Evolutionary conservation across 805 yeast species (phyloP), one percentile per base, ranked within the genome.

Genomic region (Candida tallmaniae): DNA sequence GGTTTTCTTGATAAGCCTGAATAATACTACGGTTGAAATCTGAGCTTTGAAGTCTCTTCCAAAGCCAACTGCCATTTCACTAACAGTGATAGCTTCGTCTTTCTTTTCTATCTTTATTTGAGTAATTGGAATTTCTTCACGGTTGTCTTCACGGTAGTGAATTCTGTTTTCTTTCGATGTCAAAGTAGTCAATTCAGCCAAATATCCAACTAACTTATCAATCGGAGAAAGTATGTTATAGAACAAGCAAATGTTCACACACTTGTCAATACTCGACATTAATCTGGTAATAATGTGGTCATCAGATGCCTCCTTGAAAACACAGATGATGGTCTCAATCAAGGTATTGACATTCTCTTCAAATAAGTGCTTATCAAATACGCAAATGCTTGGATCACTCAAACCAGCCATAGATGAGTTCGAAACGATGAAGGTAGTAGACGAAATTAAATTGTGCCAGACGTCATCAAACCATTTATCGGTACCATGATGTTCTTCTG

Each of bases 401-500:
- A 42, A 14, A 4, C 24, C 27, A 31, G 40, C 33, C 11, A 34
- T 19, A 10, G 26, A 21, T 11, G 31, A 30, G n/a, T 28, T 27
- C 5, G 31, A 22, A 2, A 28, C 19, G 20, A 42, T 45, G 6
- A 39, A 45, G 23, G 46, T 65, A 11, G 22, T 14, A 18, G 74
- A 70, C 1, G 74, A 68, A 27, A 84, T 73, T 40, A 83, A 55
- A 39, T 81, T 78, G 45, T 80, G 80, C 95, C 95, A 84, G 20
- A 65, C 69, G 50, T 84, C 90, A 52, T 89, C 97, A 58, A 89
- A 90, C 80, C 95, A 83, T 52, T 83, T 87, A 14, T 87, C 84
- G 8, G 88, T 85, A 11, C 90, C 93, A 53, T 87, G 94, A 48
- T 90, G 97, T 51, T 93, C 98, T 50, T 93, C 97, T 0, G 98